These are phyloP conservation scores for Beauveria sp. DNA, from an alignment of 2,329 filamentous ascomycete genomes.

Conservation along the genomic window DNA sequence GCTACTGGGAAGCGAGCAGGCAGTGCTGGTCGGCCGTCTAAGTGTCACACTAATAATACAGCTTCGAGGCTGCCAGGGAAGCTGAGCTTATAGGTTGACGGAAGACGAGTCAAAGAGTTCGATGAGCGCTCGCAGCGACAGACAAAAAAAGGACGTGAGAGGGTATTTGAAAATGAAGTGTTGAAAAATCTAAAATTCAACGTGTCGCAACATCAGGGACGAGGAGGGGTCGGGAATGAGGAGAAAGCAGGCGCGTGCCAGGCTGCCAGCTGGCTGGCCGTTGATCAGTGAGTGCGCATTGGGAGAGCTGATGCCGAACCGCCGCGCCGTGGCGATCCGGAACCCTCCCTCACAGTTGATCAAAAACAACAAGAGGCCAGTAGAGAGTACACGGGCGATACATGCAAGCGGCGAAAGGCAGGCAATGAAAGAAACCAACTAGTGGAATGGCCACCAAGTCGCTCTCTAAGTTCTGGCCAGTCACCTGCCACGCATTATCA, in stretches of 20 bases:
- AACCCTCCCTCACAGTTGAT: constrained; percentile 2
- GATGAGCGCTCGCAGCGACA: neutral
- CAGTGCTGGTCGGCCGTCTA: neutral
- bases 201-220: neutral
- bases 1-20: neutral
- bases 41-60: neutral
- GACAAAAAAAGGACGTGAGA: neutral
- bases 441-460: neutral
- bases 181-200: neutral
- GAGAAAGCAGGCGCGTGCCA: constrained; percentile 9
- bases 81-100: neutral
- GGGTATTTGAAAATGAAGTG: neutral
- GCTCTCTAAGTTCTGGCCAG: neutral
- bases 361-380: neutral
- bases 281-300: neutral
- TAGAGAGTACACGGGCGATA: constrained; percentile 6
- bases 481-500: constrained; percentile 8
- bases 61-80: neutral
- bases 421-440: neutral
- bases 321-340: neutral
- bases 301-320: constrained; percentile 10
- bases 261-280: neutral
- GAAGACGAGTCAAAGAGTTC: neutral
- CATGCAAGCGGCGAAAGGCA: neutral
- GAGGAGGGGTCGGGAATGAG: constrained; percentile 6